A percentile compares a stretch with the other conserved stretches of the same genome.
phyloP scores from a whole-genome alignment of 2,329 filamentous ascomycete genomes.

The Blastomyces parvus region DNA sequence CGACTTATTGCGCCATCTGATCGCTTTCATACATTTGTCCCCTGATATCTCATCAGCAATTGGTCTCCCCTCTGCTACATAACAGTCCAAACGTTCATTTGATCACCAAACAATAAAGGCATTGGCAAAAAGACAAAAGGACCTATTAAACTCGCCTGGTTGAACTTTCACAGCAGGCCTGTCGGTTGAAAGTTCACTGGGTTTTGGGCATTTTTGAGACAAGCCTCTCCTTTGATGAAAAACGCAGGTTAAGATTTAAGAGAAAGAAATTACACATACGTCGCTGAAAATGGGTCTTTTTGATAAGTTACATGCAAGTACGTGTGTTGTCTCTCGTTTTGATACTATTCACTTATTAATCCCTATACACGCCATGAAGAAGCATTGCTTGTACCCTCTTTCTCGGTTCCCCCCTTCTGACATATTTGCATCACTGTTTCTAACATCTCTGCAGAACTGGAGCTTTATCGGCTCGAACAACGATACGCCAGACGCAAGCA shows the following conservation, averaged over 20 bases:
- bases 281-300: constrained; percentile 38
- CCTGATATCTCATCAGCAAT: neutral
- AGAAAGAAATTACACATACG: neutral
- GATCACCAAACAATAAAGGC: neutral
- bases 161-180: neutral
- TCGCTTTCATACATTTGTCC: neutral
- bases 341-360: neutral
- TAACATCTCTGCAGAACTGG: constrained; percentile 47
- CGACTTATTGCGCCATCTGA: neutral
- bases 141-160: neutral
- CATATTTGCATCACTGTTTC: constrained; percentile 28
- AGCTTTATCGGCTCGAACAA: constrained; percentile 91
- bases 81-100: neutral
- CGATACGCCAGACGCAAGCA: constrained; percentile 87
- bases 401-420: neutral
- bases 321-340: constrained; percentile 17
- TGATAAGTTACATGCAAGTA: constrained; percentile 44
- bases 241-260: neutral
- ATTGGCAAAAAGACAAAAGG: neutral
- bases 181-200: neutral
- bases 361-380: neutral
- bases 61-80: neutral
- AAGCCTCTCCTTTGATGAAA: neutral
- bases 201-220: neutral
- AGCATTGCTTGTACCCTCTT: neutral